Conservation (phyloP, 2,329 filamentous ascomycete genomes). For the Drechslerella coelobrocha region DNA sequence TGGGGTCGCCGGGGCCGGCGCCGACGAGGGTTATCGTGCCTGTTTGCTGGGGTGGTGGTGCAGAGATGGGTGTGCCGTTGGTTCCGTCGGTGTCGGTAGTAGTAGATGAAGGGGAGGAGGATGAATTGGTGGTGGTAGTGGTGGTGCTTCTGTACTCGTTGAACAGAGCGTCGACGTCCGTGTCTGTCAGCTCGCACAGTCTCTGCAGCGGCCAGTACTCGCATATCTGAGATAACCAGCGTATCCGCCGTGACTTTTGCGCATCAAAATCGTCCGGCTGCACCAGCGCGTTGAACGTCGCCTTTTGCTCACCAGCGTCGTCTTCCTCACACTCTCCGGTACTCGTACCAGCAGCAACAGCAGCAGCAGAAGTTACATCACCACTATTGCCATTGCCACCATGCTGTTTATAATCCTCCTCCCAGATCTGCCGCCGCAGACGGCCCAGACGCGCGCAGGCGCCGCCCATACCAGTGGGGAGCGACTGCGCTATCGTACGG, state of each 20-base stretch:
- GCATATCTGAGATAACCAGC: slow-evolving; percentile 95
- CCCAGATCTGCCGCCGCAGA: slow-evolving; percentile 73
- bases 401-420: slow-evolving; percentile 68
- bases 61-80: slow-evolving; percentile 52
- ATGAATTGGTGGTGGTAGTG: no score
- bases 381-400: slow-evolving; percentile 59
- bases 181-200: slow-evolving; percentile 78
- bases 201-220: slow-evolving; percentile 95
- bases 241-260: slow-evolving; percentile 79
- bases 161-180: slow-evolving; percentile 79
- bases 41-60: slow-evolving; percentile 56
- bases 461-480: slow-evolving; percentile 76
- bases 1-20: slow-evolving; percentile 89
- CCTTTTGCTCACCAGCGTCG: slow-evolving; percentile 74
- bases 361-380: no score
- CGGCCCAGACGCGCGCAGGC: slow-evolving; percentile 80
- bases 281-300: slow-evolving; percentile 84
- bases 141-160: slow-evolving; percentile 59
- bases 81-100: slow-evolving; percentile 49
- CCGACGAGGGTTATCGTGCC: slow-evolving; percentile 87
- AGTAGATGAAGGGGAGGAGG: slow-evolving; percentile 50
- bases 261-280: slow-evolving; percentile 75
- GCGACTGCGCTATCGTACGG: slow-evolving; percentile 80
- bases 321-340: slow-evolving; percentile 58
- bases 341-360: slow-evolving; percentile 54